These are phyloP conservation scores for Cantharellus anzutake DNA, from an alignment of 768 basidiomycete species.

Conservation along the genomic window DNA sequence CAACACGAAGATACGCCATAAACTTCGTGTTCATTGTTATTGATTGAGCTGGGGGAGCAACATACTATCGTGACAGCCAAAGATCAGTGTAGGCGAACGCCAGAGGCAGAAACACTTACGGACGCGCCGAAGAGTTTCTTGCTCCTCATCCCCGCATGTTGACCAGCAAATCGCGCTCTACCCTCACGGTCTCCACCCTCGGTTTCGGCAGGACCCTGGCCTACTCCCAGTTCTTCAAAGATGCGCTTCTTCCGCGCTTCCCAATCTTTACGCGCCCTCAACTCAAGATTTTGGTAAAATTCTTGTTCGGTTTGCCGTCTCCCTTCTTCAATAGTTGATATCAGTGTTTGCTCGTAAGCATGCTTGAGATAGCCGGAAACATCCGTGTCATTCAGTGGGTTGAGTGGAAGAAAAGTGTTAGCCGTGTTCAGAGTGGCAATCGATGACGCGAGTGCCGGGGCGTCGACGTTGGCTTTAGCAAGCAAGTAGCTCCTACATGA, in stretches of 20 bases:
- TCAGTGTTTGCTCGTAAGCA: slow-evolving; percentile 85
- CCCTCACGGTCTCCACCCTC: slow-evolving; percentile 17
- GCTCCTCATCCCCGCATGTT: background rate
- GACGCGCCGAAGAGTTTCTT: background rate
- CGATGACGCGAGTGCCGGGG: slow-evolving; percentile 63
- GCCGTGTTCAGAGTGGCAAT: slow-evolving; percentile 71
- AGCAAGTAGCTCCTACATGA: slow-evolving; percentile 63
- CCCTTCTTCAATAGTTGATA: slow-evolving; percentile 84
- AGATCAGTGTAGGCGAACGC: background rate
- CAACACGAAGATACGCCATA: slow-evolving; percentile 84
- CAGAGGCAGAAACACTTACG: background rate
- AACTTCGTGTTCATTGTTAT: slow-evolving; percentile 57
- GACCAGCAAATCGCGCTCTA: background rate
- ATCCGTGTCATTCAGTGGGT: slow-evolving; percentile 85
- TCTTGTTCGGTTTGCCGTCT: slow-evolving; percentile 67
- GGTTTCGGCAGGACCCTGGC: slow-evolving; percentile 30
- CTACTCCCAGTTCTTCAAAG: slow-evolving; percentile 74
- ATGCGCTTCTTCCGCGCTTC: slow-evolving; percentile 77
- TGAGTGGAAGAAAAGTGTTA: slow-evolving; percentile 73
- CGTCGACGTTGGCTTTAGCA: slow-evolving; percentile 86
- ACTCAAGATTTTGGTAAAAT: slow-evolving; percentile 66
- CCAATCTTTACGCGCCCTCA: slow-evolving; percentile 63
- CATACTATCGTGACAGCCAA: background rate
- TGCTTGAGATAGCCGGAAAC: slow-evolving; percentile 88
- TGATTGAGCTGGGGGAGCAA: slow-evolving; percentile 5